Evolutionary conservation across 768 basidiomycete species (phyloP).

Genomic region (Suillus paluster): DNA sequence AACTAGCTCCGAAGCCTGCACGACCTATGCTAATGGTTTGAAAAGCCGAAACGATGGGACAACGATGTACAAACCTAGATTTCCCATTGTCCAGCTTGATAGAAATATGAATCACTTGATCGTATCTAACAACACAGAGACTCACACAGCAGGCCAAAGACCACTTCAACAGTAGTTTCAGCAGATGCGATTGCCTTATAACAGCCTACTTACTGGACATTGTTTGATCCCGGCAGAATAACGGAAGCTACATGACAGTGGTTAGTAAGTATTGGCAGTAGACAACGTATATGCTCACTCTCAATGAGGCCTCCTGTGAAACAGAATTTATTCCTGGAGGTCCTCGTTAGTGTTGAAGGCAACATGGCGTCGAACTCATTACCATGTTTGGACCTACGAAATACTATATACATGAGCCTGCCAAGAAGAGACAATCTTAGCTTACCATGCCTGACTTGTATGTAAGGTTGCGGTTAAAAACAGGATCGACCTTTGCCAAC

Average conservation of each 20-base stretch:
- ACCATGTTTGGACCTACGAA: conserved; percentile 36
- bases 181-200: background rate
- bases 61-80: conserved; percentile 33
- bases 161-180: conserved; percentile 34
- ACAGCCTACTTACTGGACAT: conserved; percentile 32
- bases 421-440: conserved; percentile 27
- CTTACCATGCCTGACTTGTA: conserved; percentile 48
- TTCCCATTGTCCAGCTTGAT: conserved; percentile 58
- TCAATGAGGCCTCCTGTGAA: conserved; percentile 81
- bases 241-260: conserved; percentile 36
- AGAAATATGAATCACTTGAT: conserved; percentile 12
- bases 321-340: conserved; percentile 69
- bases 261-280: background rate
- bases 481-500: conserved; percentile 45
- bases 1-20: conserved; percentile 58
- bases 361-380: background rate
- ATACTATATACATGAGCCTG: conserved; percentile 22
- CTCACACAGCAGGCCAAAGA: conserved; percentile 54
- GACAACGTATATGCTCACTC: conserved; percentile 18
- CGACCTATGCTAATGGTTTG: conserved; percentile 39
- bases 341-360: background rate
- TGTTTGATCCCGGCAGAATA: conserved; percentile 46
- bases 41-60: background rate
- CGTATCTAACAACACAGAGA: background rate
- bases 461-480: conserved; percentile 49